Evolutionary conservation across 1,139 yeast species (phyloP).

Genomic region (Pichia sp.): DNA sequence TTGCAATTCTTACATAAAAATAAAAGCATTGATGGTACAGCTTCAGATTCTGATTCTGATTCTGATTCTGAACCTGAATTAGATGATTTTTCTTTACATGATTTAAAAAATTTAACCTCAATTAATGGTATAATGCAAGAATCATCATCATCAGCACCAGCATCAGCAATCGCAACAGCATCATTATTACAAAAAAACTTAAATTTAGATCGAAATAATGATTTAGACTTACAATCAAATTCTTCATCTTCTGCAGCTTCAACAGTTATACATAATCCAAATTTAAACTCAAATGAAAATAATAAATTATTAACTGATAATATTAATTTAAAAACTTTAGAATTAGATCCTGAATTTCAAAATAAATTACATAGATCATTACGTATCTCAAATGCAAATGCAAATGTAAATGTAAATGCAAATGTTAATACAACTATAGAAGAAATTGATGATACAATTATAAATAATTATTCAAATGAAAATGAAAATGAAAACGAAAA

Average conservation of each 20-base stretch:
- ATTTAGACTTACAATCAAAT: constrained; percentile 13
- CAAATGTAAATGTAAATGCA: no score
- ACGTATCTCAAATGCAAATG: constrained; percentile 2
- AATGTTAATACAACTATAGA: no score
- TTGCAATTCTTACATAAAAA: neutral
- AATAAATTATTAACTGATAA: constrained; percentile 1
- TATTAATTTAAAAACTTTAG: constrained; percentile 14
- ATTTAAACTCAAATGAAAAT: constrained; percentile 12
- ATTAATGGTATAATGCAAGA: no score
- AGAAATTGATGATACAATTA: neutral
- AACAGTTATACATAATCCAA: constrained; percentile 22
- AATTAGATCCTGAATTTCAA: constrained; percentile 15
- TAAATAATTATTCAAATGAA: neutral
- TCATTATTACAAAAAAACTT: neutral
- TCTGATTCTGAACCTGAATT: constrained; percentile 3
- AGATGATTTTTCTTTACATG: constrained; percentile 21
- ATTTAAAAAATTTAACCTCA: constrained; percentile 13
- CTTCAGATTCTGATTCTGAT: neutral
- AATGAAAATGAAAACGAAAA: no score
- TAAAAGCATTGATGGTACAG: no score
- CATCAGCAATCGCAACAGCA: no score
- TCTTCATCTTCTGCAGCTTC: constrained; percentile 27
- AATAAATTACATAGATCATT: constrained; percentile 11
- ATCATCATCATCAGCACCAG: no score
- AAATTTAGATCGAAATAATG: neutral